A percentile compares a stretch with the other conserved stretches of the same genome.
Evolutionary conservation across 106 monocot species (phyloP).

Genomic region (Allium sativum): DNA sequence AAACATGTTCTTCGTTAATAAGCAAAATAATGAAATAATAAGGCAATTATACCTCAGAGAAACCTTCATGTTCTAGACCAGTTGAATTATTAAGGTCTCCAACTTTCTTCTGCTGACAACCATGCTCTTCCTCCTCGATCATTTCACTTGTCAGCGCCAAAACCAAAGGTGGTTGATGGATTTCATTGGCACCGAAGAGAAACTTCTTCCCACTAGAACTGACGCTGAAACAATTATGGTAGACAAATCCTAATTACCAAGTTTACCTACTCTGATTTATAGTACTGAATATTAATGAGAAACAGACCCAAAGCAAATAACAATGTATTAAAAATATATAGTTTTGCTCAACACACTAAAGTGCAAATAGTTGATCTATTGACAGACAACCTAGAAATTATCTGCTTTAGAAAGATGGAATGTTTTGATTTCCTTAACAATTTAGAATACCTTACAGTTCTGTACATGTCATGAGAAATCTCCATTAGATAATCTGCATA

Average conservation of each 20-base stretch:
- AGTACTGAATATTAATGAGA: not conserved
- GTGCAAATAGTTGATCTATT: too few species aligned
- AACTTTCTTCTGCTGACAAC: constrained; percentile 23
- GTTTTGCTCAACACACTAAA: too few species aligned
- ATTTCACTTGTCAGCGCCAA: constrained; percentile 71
- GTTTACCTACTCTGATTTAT: not conserved
- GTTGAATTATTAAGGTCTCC: constrained; percentile 35
- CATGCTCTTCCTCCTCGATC: constrained; percentile 68
- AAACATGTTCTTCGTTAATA: too few species aligned
- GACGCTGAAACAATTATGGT: constrained; percentile 39
- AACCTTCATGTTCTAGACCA: constrained; percentile 42
- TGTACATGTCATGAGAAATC: constrained; percentile 54
- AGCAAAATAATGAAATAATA: too few species aligned
- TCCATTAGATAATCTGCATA: constrained; percentile 79
- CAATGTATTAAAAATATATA: not conserved
- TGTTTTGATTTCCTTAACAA: not conserved
- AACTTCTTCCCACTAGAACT: constrained; percentile 51
- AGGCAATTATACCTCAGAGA: constrained; percentile 51
- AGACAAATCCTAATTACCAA: not conserved
- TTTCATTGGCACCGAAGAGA: constrained; percentile 30
- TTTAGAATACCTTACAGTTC: constrained; percentile 60
- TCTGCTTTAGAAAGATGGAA: too few species aligned
- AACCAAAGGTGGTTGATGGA: constrained; percentile 41
- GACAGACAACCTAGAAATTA: too few species aligned
- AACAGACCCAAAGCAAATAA: not conserved